Evolutionary conservation across 208 protist species (phyloP), one percentile per base, ranked within the genome.

Genomic region (Leishmania mexicana): DNA sequence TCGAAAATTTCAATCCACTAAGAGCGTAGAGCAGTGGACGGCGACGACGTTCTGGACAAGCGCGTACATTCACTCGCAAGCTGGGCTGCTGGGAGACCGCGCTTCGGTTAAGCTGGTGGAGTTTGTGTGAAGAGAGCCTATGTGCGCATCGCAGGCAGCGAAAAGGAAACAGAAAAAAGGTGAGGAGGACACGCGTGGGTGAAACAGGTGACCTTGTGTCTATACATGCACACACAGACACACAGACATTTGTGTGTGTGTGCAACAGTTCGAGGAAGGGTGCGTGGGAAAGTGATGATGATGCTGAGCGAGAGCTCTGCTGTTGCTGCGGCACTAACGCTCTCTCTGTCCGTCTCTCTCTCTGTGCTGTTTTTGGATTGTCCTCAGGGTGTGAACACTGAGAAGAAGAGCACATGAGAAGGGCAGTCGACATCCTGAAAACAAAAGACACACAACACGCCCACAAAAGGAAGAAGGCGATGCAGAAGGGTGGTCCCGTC

Each of bases 1-100:
- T 15, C 87, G 90, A 28, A 83, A 85, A 57, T 92, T 98, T 64
- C 87, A 92, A 51, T 83, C 86, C 15, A 96, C 96, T n/a, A 72
- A 68, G 6, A 47, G 71, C 28, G 92, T 93, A 24, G 93, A 96
- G 62, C 79, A 91, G 75, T 98, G 96, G 96, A 88, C 93, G 17
- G 84, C 88, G 38, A 77, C 80, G 35, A 93, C 90, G 45, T 89
- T 94, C 49, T 99, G 96, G 95, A 92, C 87, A 38, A 95, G 88
- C 7, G 81, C 96, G 57, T 98, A 93, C 78, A 87, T 89, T 47
- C 78, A 89, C 72, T 83, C 85, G 11, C 60, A 74, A 3, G 57
- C 67, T 62, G 91, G 92, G 28, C 79, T 86, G 8, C 80, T 95
- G 65, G 95, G 93, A 19, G 92, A 96, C 60, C 79, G 72, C 10